Conservation (phyloP, 192 early-diverging fungal species). For the Entomortierella lignicola region DNA sequence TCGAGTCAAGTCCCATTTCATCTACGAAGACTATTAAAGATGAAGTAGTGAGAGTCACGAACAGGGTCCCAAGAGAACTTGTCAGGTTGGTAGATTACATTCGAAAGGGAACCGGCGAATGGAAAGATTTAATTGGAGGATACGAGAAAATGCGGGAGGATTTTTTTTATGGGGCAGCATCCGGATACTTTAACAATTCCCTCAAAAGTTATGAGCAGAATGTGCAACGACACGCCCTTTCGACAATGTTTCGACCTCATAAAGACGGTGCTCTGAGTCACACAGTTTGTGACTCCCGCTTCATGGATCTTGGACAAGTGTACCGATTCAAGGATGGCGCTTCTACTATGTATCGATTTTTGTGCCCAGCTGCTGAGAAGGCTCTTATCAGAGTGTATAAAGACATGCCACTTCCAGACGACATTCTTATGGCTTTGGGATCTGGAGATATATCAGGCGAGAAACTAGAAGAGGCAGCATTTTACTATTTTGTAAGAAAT, state of each 20-base stretch:
- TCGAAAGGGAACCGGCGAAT: too few relatives aligned
- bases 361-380: background rate
- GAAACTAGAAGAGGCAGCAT: background rate
- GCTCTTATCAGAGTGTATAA: background rate
- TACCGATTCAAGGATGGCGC: background rate
- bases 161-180: background rate
- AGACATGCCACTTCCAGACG: background rate
- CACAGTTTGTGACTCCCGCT: background rate
- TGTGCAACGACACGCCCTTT: background rate
- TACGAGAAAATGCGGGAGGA: background rate
- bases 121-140: background rate
- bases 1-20: background rate
- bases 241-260: background rate
- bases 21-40: background rate
- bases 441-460: background rate
- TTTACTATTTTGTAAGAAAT: background rate
- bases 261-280: background rate
- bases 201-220: background rate
- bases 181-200: too few relatives aligned
- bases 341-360: background rate
- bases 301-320: background rate
- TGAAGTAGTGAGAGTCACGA: background rate
- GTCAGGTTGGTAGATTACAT: background rate
- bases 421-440: background rate
- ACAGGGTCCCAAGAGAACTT: background rate